Percentiles rank a stretch among this genome's conserved stretches.
Conservation (phyloP, 331 rosid species). For the Erythrophleum ivorense region DNA sequence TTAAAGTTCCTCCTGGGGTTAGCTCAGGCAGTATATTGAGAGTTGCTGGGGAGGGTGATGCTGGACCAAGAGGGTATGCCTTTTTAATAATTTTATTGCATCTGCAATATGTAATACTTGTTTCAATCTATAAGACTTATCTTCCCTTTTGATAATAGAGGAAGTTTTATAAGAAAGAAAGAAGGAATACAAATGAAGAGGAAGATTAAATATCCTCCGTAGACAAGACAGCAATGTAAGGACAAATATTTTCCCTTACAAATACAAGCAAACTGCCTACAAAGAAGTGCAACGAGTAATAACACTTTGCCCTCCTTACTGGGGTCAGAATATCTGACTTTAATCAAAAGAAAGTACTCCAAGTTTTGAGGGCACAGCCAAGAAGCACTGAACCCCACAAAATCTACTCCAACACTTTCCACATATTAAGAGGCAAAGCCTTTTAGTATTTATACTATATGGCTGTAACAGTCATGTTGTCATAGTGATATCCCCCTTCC, state of each 20-base stretch:
- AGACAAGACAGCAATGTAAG: constrained; percentile 11
- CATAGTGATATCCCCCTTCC: not conserved
- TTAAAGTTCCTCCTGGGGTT: constrained; percentile 94
- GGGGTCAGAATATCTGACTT: not conserved
- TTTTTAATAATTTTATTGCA: constrained; percentile 33
- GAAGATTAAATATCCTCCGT: constrained; percentile 25
- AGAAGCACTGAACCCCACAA: not conserved
- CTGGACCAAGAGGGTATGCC: constrained; percentile 91
- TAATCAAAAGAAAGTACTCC: not conserved
- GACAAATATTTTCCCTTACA: not conserved
- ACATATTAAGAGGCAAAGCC: not conserved
- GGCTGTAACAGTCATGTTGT: too few species aligned
- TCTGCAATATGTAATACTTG: constrained; percentile 32
- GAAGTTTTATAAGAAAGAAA: constrained; percentile 20
- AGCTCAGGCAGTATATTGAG: constrained; percentile 89
- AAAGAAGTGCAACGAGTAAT: not conserved
- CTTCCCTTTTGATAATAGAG: constrained; percentile 9
- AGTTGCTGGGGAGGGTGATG: constrained; percentile 95
- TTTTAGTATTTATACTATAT: not conserved
- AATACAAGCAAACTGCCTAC: not conserved
- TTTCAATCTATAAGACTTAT: constrained; percentile 3
- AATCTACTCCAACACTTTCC: not conserved
- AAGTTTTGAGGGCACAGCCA: not conserved
- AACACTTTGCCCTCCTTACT: not conserved
- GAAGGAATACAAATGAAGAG: constrained; percentile 25